These are phyloP conservation scores for Volvariella surrecta DNA, from an alignment of 1,284 basidiomycete species.

Conservation along the genomic window DNA sequence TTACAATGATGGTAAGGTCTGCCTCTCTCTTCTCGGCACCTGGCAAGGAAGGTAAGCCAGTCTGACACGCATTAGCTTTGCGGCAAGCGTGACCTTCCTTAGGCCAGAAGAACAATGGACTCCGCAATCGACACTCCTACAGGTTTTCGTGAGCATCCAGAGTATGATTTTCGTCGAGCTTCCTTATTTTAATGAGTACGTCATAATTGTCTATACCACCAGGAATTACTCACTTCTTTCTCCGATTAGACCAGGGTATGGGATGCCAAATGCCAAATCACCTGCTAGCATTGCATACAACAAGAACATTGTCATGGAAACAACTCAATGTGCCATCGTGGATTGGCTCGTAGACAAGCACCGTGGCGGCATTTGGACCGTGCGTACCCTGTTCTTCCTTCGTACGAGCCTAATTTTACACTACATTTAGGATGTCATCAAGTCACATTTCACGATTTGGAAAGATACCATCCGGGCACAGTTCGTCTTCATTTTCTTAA, in stretches of 20 bases:
- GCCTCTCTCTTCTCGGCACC: conserved; percentile 43
- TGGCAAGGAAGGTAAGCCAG: conserved; percentile 37
- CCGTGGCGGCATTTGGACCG: conserved; percentile 35
- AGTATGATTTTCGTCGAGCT: conserved; percentile 48
- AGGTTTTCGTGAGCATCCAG: conserved; percentile 48
- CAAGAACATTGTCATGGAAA: conserved; percentile 30
- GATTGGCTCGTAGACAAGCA: conserved; percentile 41
- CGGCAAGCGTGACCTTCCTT: not conserved
- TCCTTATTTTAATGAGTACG: conserved; percentile 51
- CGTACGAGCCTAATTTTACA: conserved; percentile 2
- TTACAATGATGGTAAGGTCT: conserved; percentile 42
- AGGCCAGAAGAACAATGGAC: conserved; percentile 48
- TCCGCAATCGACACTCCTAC: conserved; percentile 42
- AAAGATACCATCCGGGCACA: conserved; percentile 30
- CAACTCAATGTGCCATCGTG: conserved; percentile 39
- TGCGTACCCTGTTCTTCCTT: conserved; percentile 16
- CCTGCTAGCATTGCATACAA: conserved; percentile 36
- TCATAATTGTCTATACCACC: conserved; percentile 10
- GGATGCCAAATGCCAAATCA: conserved; percentile 27
- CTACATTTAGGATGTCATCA: conserved; percentile 35
- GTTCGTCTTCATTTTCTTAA: conserved; percentile 19
- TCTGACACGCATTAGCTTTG: not conserved
- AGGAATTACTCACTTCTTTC: conserved; percentile 3
- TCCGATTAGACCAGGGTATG: conserved; percentile 33
- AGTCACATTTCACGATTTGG: conserved; percentile 36